These are phyloP conservation scores for Histomonas meleagridis DNA, from an alignment of 208 protist genomes.

Conservation along the genomic window DNA sequence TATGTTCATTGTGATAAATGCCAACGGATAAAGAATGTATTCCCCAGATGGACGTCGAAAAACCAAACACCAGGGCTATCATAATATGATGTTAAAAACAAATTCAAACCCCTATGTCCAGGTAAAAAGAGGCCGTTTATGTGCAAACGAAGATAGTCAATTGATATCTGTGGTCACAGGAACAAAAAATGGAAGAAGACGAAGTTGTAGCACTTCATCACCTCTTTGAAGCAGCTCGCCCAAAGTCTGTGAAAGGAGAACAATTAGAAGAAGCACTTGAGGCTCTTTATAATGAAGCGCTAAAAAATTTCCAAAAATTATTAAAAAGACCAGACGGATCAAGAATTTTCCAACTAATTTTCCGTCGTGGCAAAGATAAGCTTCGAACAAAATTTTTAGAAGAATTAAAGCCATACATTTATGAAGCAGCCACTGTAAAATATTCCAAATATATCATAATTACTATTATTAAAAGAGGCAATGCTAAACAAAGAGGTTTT, in stretches of 20 bases:
- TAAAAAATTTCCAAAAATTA: not conserved
- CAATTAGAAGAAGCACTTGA: not conserved
- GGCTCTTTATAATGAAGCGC: not conserved
- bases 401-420: not conserved
- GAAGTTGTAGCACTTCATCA: not conserved
- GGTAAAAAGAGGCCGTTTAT: too few species aligned
- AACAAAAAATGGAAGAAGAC: not conserved
- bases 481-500: not conserved
- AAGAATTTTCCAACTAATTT: not conserved
- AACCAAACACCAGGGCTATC: too few species aligned
- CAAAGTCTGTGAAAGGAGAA: not conserved
- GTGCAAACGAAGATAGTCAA: too few species aligned
- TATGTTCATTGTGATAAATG: too few species aligned
- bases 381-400: not conserved
- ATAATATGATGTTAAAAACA: too few species aligned
- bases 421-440: not conserved
- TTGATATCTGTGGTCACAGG: too few species aligned
- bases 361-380: constrained; percentile 7
- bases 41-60: too few species aligned
- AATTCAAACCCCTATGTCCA: too few species aligned
- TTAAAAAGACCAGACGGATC: not conserved
- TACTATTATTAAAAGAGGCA: not conserved
- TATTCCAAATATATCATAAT: not conserved
- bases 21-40: too few species aligned
- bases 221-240: not conserved